These are phyloP conservation scores for Mortierella sp. DNA, from an alignment of 371 early-diverging fungal species.

Conservation along the genomic window DNA sequence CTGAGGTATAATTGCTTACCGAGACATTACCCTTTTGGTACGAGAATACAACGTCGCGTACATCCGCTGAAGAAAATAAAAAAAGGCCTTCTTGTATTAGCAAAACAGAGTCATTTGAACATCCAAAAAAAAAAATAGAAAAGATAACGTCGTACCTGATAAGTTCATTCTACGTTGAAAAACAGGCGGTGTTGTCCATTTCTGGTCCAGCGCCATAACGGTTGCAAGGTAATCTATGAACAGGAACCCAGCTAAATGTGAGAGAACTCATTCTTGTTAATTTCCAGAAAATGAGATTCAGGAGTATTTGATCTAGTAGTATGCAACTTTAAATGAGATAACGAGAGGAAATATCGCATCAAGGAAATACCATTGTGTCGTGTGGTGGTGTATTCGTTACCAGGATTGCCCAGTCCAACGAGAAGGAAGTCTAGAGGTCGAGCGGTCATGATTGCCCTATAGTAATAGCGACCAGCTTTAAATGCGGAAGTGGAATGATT, in stretches of 20 bases:
- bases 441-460: slow-evolving; percentile 35
- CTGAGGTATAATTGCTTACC: slow-evolving; percentile 31
- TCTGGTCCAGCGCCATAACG: slow-evolving; percentile 59
- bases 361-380: slow-evolving; percentile 66
- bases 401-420: slow-evolving; percentile 65
- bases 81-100: neutral
- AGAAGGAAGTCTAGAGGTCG: slow-evolving; percentile 63
- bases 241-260: slow-evolving; percentile 60
- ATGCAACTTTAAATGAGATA: neutral
- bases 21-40: slow-evolving; percentile 46
- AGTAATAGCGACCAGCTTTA: no score
- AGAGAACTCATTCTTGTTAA: neutral
- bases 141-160: slow-evolving; percentile 37
- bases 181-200: slow-evolving; percentile 42
- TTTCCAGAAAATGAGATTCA: no score
- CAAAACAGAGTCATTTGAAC: neutral
- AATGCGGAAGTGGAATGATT: neutral
- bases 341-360: neutral
- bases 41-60: slow-evolving; percentile 61
- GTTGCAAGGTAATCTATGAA: slow-evolving; percentile 68
- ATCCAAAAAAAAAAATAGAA: neutral
- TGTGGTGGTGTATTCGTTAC: slow-evolving; percentile 58
- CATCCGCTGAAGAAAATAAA: slow-evolving; percentile 55
- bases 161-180: slow-evolving; percentile 59
- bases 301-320: neutral